Evolutionary conservation across 441 rosid species (phyloP).

Genomic region (Bocquillonia castaneifolia): DNA sequence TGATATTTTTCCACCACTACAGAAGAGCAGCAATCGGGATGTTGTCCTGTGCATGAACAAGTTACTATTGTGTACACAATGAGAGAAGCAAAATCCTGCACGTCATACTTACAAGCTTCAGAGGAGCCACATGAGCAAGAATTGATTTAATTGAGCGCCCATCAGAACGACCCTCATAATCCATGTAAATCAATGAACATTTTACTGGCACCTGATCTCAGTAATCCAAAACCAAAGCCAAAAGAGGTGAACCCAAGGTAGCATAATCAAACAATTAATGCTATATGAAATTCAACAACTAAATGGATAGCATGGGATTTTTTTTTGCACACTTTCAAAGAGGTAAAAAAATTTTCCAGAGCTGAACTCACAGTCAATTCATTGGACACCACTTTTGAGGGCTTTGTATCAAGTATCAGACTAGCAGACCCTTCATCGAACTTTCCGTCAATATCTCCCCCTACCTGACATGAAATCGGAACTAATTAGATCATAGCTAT

Average conservation of each 20-base stretch:
- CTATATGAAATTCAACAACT: background rate
- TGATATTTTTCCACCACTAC: background rate
- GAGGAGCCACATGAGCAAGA: constrained; percentile 86
- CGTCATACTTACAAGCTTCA: constrained; percentile 68
- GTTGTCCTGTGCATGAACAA: background rate
- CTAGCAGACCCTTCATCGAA: constrained; percentile 88
- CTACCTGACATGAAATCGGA: constrained; percentile 47
- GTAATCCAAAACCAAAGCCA: background rate
- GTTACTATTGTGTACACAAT: background rate
- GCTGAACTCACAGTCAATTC: constrained; percentile 81
- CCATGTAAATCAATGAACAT: constrained; percentile 74
- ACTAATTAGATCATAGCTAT: constrained; percentile 10
- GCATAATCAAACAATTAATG: background rate
- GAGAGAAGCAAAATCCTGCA: constrained; percentile 13
- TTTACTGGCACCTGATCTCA: constrained; percentile 79
- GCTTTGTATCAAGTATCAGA: constrained; percentile 83
- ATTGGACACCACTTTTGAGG: constrained; percentile 89
- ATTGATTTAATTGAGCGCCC: constrained; percentile 90
- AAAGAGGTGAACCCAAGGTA: background rate
- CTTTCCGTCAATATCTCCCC: constrained; percentile 73
- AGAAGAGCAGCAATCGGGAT: background rate
- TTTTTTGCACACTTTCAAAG: background rate
- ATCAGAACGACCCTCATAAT: constrained; percentile 93
- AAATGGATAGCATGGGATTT: background rate
- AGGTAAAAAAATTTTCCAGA: constrained; percentile 14